phyloP scores from a whole-genome alignment of 352 stramenopile genomes.

The Phytophthora capsici region DNA sequence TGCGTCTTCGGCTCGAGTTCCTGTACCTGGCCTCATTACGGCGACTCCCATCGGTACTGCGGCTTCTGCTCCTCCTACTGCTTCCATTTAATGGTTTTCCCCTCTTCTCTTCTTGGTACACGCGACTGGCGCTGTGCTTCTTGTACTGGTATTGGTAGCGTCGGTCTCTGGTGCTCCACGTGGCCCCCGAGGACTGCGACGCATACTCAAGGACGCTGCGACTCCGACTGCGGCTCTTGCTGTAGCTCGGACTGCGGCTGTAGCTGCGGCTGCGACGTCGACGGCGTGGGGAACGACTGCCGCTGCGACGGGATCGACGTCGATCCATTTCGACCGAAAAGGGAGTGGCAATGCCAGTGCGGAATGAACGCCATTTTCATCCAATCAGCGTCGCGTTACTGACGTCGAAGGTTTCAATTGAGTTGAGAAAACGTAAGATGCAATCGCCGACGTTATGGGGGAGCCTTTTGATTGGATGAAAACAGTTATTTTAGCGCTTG shows the following conservation, averaged over 20 bases:
- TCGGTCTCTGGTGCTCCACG: background rate
- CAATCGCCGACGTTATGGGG: too few relatives aligned
- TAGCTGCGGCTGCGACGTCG: slow-evolving; percentile 20
- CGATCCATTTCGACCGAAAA: slow-evolving; percentile 33
- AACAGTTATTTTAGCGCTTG: too few relatives aligned
- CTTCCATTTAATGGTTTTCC: background rate
- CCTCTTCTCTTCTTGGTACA: slow-evolving; percentile 2
- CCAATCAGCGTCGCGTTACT: slow-evolving; percentile 7
- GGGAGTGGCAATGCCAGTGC: background rate
- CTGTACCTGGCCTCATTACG: slow-evolving; percentile 6
- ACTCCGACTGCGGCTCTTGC: slow-evolving; percentile 18
- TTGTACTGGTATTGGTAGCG: slow-evolving; percentile 2
- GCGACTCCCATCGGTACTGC: slow-evolving; percentile 22
- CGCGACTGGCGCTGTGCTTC: slow-evolving; percentile 26
- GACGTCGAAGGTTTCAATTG: slow-evolving; percentile 9
- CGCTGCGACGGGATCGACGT: slow-evolving; percentile 24
- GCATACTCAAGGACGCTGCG: slow-evolving; percentile 13
- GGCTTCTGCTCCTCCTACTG: slow-evolving; percentile 28
- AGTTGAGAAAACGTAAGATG: too few relatives aligned
- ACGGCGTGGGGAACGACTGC: slow-evolving; percentile 39
- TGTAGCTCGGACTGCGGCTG: slow-evolving; percentile 24
- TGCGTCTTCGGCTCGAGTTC: slow-evolving; percentile 15
- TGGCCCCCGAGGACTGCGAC: background rate
- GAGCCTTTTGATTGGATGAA: too few relatives aligned
- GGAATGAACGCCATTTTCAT: slow-evolving; percentile 7